Conservation (phyloP, 2,329 filamentous ascomycete species). For the Xylaria sp. region DNA sequence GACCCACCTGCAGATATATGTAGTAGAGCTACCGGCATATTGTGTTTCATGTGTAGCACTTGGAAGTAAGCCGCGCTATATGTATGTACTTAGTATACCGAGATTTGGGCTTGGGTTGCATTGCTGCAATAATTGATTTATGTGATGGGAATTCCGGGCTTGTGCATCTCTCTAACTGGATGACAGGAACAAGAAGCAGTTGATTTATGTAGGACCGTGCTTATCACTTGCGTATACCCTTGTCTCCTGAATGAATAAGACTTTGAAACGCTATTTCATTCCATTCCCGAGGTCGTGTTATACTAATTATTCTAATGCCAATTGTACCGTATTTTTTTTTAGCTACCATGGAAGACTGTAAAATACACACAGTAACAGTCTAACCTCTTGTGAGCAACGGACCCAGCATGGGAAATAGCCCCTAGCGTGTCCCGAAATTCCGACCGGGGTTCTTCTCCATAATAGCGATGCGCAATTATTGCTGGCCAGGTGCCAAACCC, state of each 20-base stretch:
- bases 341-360: no score
- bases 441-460: slow-evolving; percentile 3
- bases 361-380: neutral
- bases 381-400: neutral
- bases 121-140: neutral
- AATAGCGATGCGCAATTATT: neutral
- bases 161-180: neutral
- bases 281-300: neutral
- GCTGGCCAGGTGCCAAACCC: neutral
- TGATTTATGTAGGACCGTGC: neutral
- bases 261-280: no score
- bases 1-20: neutral
- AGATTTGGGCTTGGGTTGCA: slow-evolving; percentile 1
- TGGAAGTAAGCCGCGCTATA: neutral
- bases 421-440: neutral
- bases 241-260: neutral
- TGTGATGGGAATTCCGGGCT: neutral
- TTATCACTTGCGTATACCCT: neutral
- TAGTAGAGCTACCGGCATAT: neutral
- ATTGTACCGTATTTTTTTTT: neutral
- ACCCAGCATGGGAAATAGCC: neutral
- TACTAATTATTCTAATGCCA: neutral
- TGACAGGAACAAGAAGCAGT: neutral
- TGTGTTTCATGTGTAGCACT: slow-evolving; percentile 10
- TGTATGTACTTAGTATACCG: neutral